Conservation (phyloP, 306 rosid species). For the Notholithocarpus densiflorus region DNA sequence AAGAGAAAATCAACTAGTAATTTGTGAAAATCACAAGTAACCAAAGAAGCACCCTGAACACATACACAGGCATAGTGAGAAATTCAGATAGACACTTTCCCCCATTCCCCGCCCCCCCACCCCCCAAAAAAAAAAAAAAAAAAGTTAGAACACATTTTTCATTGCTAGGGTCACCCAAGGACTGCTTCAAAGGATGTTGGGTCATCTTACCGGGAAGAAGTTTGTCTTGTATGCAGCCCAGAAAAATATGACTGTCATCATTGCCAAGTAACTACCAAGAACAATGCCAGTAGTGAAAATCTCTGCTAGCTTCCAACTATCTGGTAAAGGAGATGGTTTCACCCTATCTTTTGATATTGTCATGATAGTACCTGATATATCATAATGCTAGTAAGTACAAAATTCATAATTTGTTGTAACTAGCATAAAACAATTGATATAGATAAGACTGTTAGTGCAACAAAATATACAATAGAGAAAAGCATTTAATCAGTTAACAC, state of each 20-base stretch:
- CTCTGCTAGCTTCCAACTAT: constrained; percentile 97
- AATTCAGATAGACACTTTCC: background rate
- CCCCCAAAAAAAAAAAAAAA: background rate
- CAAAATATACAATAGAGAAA: background rate
- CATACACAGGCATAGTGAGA: background rate
- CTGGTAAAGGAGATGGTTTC: constrained; percentile 96
- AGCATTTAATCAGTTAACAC: background rate
- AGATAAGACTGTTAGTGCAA: background rate
- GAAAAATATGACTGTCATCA: constrained; percentile 98
- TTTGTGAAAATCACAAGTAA: background rate
- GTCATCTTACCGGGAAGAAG: constrained; percentile 82
- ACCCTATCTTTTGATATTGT: constrained; percentile 96
- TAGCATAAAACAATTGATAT: background rate
- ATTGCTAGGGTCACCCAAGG: background rate
- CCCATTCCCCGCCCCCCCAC: background rate
- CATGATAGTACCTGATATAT: constrained; percentile 83
- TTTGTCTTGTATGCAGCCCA: constrained; percentile 93
- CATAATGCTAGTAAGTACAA: constrained; percentile 11
- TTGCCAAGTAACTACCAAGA: constrained; percentile 94
- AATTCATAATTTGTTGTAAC: background rate
- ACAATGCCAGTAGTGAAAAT: constrained; percentile 90
- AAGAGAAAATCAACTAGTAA: constrained; percentile 17
- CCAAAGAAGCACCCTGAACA: background rate
- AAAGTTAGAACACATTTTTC: background rate
- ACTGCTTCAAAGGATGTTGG: background rate